Conservation (phyloP, 257 asterid species). For the Plantago major region DNA sequence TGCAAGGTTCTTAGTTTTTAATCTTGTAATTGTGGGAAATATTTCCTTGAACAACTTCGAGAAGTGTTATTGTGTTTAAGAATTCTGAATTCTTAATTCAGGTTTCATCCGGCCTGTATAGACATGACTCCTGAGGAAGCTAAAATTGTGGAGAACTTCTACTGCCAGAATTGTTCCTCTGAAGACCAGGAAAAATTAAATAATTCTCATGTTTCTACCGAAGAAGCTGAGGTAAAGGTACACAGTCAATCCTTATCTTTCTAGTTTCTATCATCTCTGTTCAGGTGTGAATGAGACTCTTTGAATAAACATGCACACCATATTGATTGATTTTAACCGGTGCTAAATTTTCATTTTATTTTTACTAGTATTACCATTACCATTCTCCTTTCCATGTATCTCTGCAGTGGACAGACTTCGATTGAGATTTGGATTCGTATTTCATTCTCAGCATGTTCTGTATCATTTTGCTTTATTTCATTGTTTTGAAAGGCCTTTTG, state of each 20-base stretch:
- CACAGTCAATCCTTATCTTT: constrained; percentile 7
- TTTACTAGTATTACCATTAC: no score
- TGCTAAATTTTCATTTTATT: no score
- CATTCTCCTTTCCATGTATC: no score
- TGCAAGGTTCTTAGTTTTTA: constrained; percentile 2
- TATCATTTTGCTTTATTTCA: no score
- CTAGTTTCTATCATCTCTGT: constrained; percentile 11
- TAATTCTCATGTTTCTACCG: constrained; percentile 50
- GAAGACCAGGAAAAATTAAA: constrained; percentile 60
- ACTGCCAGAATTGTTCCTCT: constrained; percentile 63
- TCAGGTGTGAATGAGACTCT: neutral
- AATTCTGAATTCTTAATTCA: constrained; percentile 31
- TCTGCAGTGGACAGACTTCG: no score
- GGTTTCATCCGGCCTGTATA: constrained; percentile 88
- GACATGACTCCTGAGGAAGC: constrained; percentile 78
- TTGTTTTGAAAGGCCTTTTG: neutral
- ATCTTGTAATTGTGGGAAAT: neutral
- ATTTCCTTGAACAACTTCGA: constrained; percentile 7
- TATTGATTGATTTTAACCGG: no score
- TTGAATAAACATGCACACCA: no score
- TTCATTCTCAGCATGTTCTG: neutral
- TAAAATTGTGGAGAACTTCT: constrained; percentile 62
- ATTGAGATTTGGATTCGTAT: no score
- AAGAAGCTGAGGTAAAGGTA: constrained; percentile 68
- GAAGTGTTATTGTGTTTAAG: constrained; percentile 9